A percentile compares a stretch with the other conserved stretches of the same genome.
phyloP scores from a whole-genome alignment of 495 filamentous ascomycete genomes.

The Eremomyces bilateralis region DNA sequence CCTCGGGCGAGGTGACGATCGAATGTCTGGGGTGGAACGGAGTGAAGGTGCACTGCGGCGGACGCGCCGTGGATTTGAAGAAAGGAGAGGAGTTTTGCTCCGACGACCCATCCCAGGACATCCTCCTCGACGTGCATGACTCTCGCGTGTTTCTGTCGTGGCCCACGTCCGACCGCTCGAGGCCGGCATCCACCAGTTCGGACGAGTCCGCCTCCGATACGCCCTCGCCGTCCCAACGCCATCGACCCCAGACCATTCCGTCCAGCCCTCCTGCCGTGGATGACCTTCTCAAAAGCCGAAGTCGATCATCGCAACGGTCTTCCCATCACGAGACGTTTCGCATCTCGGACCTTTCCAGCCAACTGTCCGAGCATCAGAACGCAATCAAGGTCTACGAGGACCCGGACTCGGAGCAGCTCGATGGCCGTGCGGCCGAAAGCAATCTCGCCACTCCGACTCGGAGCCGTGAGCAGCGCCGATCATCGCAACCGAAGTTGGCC shows the following conservation, averaged over 20 bases:
- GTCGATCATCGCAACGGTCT: no score
- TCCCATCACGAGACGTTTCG: background rate
- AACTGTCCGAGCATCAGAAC: background rate
- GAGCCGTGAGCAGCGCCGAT: background rate
- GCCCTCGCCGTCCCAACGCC: slow-evolving; percentile 24
- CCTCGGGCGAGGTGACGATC: slow-evolving; percentile 51
- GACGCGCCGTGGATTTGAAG: slow-evolving; percentile 59
- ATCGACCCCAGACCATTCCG: slow-evolving; percentile 14
- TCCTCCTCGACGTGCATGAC: slow-evolving; percentile 92
- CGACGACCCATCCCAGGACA: slow-evolving; percentile 70
- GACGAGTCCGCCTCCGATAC: slow-evolving; percentile 50
- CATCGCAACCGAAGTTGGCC: background rate
- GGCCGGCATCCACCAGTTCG: slow-evolving; percentile 36
- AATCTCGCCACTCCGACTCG: no score
- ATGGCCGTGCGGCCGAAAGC: background rate
- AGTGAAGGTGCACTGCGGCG: slow-evolving; percentile 77
- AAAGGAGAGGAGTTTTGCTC: slow-evolving; percentile 84
- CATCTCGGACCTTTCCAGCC: slow-evolving; percentile 4
- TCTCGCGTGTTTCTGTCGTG: slow-evolving; percentile 73
- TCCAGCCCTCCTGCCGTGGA: slow-evolving; percentile 49
- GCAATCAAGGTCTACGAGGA: slow-evolving; percentile 31
- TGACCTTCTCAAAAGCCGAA: no score
- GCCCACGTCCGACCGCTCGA: slow-evolving; percentile 44
- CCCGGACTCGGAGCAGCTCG: slow-evolving; percentile 20
- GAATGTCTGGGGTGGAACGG: slow-evolving; percentile 93